These are phyloP conservation scores for Darksidea phi DNA, from an alignment of 495 filamentous ascomycete species.

Conservation along the genomic window DNA sequence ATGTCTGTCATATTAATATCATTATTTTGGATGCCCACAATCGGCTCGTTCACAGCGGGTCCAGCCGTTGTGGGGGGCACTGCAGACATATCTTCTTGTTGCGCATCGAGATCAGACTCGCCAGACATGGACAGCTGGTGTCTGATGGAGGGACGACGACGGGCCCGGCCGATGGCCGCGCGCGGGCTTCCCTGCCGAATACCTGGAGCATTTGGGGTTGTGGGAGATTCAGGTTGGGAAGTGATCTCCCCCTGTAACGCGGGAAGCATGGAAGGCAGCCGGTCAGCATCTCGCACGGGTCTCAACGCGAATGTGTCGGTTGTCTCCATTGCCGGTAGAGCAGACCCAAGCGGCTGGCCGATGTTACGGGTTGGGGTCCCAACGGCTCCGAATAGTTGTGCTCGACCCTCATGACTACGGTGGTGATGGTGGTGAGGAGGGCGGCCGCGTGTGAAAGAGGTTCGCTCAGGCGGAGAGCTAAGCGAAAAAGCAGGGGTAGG, in stretches of 20 bases:
- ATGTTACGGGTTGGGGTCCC: conserved; percentile 27
- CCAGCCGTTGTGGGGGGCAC: conserved; percentile 59
- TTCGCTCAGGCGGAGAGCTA: conserved; percentile 73
- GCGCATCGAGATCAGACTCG: conserved; percentile 78
- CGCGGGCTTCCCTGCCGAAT: conserved; percentile 35
- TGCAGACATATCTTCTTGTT: conserved; percentile 69
- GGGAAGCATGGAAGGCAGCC: conserved; percentile 81
- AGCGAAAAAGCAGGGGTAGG: conserved; percentile 66
- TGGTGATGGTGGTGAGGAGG: conserved; percentile 62
- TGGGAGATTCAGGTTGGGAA: conserved; percentile 91
- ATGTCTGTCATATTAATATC: conserved; percentile 52
- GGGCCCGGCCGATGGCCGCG: conserved; percentile 38
- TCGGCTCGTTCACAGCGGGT: conserved; percentile 61
- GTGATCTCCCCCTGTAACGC: conserved; percentile 66
- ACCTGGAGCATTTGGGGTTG: conserved; percentile 73
- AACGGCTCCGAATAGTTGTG: conserved; percentile 42
- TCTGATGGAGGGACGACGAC: conserved; percentile 73
- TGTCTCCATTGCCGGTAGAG: conserved; percentile 55
- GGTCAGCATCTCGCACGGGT: conserved; percentile 81
- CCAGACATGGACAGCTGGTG: conserved; percentile 84
- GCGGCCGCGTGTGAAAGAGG: conserved; percentile 58
- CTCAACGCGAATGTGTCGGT: conserved; percentile 70
- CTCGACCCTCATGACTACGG: conserved; percentile 60
- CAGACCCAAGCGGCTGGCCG: conserved; percentile 50
- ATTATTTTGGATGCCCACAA: conserved; percentile 71